Conservation (phyloP, 2,329 filamentous ascomycete genomes). For the Cladosporium phlei region DNA sequence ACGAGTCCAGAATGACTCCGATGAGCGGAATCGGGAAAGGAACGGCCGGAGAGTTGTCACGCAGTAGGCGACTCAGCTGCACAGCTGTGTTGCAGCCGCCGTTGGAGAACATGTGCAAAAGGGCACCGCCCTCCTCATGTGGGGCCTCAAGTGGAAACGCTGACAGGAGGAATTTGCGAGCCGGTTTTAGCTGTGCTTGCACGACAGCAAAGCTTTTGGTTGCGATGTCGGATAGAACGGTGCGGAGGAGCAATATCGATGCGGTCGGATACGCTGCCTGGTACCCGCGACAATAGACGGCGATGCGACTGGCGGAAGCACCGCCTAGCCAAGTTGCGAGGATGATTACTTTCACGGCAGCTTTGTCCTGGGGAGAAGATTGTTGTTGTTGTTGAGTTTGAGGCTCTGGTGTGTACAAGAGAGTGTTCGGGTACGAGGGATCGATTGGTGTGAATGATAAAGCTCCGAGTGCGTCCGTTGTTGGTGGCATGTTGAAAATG, state of each 20-base stretch:
- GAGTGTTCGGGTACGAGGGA: background rate
- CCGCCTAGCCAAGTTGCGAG: constrained; percentile 12
- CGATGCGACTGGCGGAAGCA: constrained; percentile 1
- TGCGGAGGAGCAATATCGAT: constrained; percentile 11
- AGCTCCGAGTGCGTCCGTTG: background rate
- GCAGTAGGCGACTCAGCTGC: constrained; percentile 6
- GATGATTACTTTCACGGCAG: constrained; percentile 6
- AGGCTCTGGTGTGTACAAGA: background rate
- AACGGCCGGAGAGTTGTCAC: background rate
- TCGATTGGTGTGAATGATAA: background rate
- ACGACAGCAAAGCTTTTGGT: background rate
- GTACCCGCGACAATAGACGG: constrained; percentile 11
- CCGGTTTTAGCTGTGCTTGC: background rate
- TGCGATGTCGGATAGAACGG: constrained; percentile 7
- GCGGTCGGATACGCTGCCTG: background rate
- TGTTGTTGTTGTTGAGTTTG: background rate
- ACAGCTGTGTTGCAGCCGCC: constrained; percentile 9
- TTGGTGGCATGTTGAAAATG: background rate
- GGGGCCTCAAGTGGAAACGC: background rate
- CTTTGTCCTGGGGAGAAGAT: background rate
- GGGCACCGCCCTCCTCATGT: background rate
- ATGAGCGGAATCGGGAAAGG: background rate
- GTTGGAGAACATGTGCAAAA: constrained; percentile 6
- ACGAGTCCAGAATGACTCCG: constrained; percentile 1
- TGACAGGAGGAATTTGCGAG: background rate